Evolutionary conservation across 2,329 filamentous ascomycete species (phyloP), one percentile per base, ranked within the genome.

Genomic region (Neonectria sp.): DNA sequence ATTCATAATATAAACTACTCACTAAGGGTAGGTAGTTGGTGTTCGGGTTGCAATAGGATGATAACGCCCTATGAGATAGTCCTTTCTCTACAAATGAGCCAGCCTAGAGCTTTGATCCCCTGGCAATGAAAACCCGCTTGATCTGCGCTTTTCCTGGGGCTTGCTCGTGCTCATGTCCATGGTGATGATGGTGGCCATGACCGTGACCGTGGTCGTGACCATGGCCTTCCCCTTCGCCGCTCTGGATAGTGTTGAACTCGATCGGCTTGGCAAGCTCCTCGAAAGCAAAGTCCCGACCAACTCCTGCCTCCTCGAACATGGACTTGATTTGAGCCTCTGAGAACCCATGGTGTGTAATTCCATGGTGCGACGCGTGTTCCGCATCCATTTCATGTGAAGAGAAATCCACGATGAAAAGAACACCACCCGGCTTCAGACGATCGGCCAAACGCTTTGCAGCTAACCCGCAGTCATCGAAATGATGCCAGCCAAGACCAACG

Each of bases 331-430:
- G 82, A 12, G 86, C 84, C 76, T 88, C 81, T 1, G 84, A 86
- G 78, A 95, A 95, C 0, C 92, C 92, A 68, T 90, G 85, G 60
- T 92, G 90, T 35, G 86, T 87, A 24, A 95, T 86, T 0, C 90
- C 91, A 40, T 85, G 79, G 4, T 76, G 65, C 5, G 76, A 74
- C 12, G 68, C 68, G 46, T 75, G 56, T 33, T 63, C 52, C 33
- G 60, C 49, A 63, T 76, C 70, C 33, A 78, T 77, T 53, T 72
- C 83, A 71, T 91, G 88, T 9, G 89, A 83, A 21, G 92, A 75
- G 67, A 94, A 91, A 75, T 95, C 92, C 52, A 92, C 82, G 61
- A 95, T 88, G 55, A 93, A 81, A 51, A 93, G 82, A 1, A 90
- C 87, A 12, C 93, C 93, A 4, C 91, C 91, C 3, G 87, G 86